Percentiles rank a stretch among this genome's conserved stretches.
These are phyloP conservation scores for Santalum album DNA, from an alignment of 164 flowering plant genomes.

Conservation along the genomic window DNA sequence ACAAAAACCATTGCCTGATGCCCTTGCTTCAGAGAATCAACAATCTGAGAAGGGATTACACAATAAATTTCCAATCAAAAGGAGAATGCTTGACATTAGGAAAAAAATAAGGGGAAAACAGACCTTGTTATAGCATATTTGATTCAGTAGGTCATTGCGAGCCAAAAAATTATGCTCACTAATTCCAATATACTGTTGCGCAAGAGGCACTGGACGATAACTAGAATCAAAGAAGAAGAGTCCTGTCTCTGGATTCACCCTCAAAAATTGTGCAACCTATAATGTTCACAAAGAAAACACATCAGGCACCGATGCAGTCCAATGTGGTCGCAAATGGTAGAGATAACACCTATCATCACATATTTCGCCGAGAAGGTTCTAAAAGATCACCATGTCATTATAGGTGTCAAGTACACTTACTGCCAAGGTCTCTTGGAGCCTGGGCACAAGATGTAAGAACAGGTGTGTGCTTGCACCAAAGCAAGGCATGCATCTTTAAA, in stretches of 20 bases:
- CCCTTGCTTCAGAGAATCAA: conserved; percentile 80
- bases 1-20: conserved; percentile 98
- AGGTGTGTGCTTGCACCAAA: too few species aligned
- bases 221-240: conserved; percentile 95
- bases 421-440: too few species aligned
- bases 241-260: conserved; percentile 89
- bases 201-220: conserved; percentile 98
- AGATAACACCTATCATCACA: too few species aligned
- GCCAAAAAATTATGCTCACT: conserved; percentile 79
- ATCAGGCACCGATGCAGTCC: not conserved
- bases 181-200: conserved; percentile 94
- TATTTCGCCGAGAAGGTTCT: too few species aligned
- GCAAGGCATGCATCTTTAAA: too few species aligned
- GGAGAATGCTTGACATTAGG: not conserved
- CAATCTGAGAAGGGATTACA: conserved; percentile 38
- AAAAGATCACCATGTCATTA: too few species aligned
- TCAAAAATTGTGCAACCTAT: conserved; percentile 91
- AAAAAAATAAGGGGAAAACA: conserved; percentile 7
- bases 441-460: too few species aligned
- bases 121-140: conserved; percentile 91
- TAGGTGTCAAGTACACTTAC: too few species aligned
- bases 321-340: too few species aligned
- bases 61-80: not conserved
- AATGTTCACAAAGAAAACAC: not conserved
- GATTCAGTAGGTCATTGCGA: conserved; percentile 68